Evolutionary conservation across 2,329 filamentous ascomycete genomes (phyloP), one percentile per base, ranked within the genome.

Genomic region (Zymoseptoria ardabiliae): DNA sequence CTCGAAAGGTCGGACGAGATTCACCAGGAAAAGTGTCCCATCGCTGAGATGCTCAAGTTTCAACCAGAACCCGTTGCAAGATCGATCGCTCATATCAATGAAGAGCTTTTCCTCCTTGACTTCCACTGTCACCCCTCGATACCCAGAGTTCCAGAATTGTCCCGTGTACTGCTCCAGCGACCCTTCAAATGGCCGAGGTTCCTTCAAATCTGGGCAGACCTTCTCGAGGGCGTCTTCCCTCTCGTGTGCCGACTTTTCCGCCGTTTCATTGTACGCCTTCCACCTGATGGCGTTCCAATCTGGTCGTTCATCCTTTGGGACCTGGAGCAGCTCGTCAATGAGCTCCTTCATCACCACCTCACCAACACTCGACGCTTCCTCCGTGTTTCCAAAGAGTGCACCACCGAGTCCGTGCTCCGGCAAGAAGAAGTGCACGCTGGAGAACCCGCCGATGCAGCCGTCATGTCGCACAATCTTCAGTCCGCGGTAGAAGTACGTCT

Each of bases 1-100:
- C 35, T 45, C 35, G 17, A 17, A 45, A 6, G 35, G 35, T 45
- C 35, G 13, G 35, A 45, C 57, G 17, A 69, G 49, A 62, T 66
- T 66, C 1, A 66, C 70, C 45, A 69, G 58, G 58, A 66, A 72
- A 25, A 66, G 63, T 5, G 61, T 69, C 56, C 70, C 63, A 21
- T 66, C 59, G 19, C 56, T 53, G 48, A 72, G 53, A 60, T 74
- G 71, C 23, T 73, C 70, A 28, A 74, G 70, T 3, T 54, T 66
- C n/a, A 73, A 55, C 8, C 63, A 66, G 57, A 72, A 73, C 6
- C 65, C 63, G 54, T 68, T 65, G 1, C 35, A 45, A 45, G 70
- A 71, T 7, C 73, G 66, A 63, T 74, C 73, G 7, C 62, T 67
- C 20, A 70, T 70, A 57, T 74, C 70, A 23, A 74, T 61, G 53